Evolutionary conservation across 768 basidiomycete species (phyloP).

Genomic region (Tubosaeta sp.): DNA sequence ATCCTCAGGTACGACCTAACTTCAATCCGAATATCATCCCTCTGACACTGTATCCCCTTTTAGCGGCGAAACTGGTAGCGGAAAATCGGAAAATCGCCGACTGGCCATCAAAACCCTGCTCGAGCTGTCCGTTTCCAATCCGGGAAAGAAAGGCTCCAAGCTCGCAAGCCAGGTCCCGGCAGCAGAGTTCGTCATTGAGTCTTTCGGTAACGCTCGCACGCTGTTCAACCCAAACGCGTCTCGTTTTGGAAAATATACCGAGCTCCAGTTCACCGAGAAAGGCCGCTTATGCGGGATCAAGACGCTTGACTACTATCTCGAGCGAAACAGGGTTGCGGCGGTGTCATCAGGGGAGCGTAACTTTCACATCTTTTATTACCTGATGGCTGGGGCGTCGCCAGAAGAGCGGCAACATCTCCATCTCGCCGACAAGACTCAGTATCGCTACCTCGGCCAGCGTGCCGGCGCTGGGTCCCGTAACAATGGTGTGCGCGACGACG

Average conservation of each 20-base stretch:
- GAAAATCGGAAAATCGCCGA: constrained; percentile 88
- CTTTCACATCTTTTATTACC: constrained; percentile 97
- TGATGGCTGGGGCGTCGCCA: constrained; percentile 82
- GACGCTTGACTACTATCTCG: constrained; percentile 95
- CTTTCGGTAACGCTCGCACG: constrained; percentile 90
- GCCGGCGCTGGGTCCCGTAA: constrained; percentile 39
- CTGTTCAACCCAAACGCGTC: constrained; percentile 94
- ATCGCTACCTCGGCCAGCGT: constrained; percentile 82
- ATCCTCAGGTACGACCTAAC: constrained; percentile 62
- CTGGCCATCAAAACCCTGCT: constrained; percentile 89
- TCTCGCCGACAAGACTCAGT: constrained; percentile 73
- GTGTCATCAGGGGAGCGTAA: constrained; percentile 91
- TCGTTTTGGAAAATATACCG: constrained; percentile 96
- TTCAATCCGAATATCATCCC: background rate
- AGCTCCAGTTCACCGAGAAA: constrained; percentile 92
- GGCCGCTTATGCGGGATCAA: constrained; percentile 88
- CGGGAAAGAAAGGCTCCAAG: constrained; percentile 93
- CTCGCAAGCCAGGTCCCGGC: constrained; percentile 83
- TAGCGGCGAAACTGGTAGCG: constrained; percentile 90
- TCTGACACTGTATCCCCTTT: constrained; percentile 4
- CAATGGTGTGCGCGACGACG: constrained; percentile 62
- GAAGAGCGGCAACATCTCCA: constrained; percentile 90
- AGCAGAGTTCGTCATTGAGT: constrained; percentile 91
- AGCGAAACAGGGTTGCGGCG: constrained; percentile 83
- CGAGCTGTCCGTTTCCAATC: constrained; percentile 83